phyloP scores from a whole-genome alignment of 192 early-diverging fungal species.

The Entrophospora sp. region DNA sequence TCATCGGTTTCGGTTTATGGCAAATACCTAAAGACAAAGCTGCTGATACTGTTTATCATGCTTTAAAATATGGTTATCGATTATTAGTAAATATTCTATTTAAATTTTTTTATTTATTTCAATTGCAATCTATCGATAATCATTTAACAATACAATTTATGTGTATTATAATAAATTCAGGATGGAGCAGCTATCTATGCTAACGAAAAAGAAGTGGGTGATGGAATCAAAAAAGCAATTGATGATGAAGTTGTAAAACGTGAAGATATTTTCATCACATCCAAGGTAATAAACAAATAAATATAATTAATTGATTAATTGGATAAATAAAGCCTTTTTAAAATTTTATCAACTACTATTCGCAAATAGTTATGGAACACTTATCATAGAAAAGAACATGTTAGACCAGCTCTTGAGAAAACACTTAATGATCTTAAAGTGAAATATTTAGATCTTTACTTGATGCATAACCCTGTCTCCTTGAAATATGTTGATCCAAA shows the following conservation, averaged over 20 bases:
- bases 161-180: constrained; percentile 14
- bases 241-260: constrained; percentile 44
- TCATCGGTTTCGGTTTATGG: constrained; percentile 47
- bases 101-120: background rate
- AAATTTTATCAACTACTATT: too few species aligned
- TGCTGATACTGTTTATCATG: constrained; percentile 35
- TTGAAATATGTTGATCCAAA: constrained; percentile 43
- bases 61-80: constrained; percentile 29
- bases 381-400: constrained; percentile 44
- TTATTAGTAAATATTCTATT: constrained; percentile 22
- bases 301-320: background rate
- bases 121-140: too few species aligned
- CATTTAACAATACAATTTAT: background rate
- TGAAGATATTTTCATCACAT: constrained; percentile 45
- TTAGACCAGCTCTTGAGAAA: constrained; percentile 42
- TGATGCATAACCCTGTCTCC: constrained; percentile 62
- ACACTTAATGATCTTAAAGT: constrained; percentile 43
- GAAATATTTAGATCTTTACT: constrained; percentile 58
- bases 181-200: constrained; percentile 58
- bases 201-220: constrained; percentile 57
- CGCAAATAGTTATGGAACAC: constrained; percentile 57
- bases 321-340: too few species aligned
- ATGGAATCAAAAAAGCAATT: constrained; percentile 43
- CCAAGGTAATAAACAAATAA: constrained; percentile 33
- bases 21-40: constrained; percentile 35